phyloP scores from a whole-genome alignment of 2,329 filamentous ascomycete genomes.

The Anisogramma anomala region DNA sequence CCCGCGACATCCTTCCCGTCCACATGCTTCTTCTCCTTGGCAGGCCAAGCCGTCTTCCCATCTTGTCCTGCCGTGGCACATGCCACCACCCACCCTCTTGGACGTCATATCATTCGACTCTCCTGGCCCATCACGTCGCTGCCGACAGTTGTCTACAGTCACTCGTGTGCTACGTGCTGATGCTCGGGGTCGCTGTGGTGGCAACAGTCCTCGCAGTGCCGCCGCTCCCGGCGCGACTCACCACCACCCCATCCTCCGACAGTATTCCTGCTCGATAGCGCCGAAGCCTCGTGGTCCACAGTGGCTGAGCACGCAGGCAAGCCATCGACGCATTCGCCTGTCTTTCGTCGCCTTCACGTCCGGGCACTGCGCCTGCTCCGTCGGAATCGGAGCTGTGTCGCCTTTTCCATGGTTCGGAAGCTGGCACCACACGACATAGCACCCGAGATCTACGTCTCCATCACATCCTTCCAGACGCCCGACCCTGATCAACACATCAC shows the following conservation, averaged over 20 bases:
- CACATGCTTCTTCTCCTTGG: conserved; percentile 13
- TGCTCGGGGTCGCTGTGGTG: not conserved
- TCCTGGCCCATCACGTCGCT: not conserved
- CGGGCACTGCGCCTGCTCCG: not conserved
- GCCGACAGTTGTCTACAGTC: not conserved
- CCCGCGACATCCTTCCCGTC: conserved; percentile 8
- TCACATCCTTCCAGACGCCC: not conserved
- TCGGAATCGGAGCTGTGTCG: conserved; percentile 2
- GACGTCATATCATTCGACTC: not conserved
- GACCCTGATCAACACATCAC: not conserved
- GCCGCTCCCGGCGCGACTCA: conserved; percentile 1
- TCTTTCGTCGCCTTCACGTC: no score
- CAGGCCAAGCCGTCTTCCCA: conserved; percentile 15
- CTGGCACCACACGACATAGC: no score
- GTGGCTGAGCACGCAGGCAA: conserved; percentile 9
- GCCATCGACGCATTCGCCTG: not conserved
- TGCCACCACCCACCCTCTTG: conserved; percentile 17
- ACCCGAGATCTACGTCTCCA: no score
- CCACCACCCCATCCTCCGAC: not conserved
- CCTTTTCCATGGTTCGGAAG: no score
- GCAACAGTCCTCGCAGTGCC: not conserved
- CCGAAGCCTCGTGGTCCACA: not conserved
- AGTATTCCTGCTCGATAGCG: not conserved
- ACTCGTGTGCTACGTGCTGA: not conserved
- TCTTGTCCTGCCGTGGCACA: conserved; percentile 22